Conservation (phyloP, 371 early-diverging fungal genomes). For the Haplosporangium sp. region DNA sequence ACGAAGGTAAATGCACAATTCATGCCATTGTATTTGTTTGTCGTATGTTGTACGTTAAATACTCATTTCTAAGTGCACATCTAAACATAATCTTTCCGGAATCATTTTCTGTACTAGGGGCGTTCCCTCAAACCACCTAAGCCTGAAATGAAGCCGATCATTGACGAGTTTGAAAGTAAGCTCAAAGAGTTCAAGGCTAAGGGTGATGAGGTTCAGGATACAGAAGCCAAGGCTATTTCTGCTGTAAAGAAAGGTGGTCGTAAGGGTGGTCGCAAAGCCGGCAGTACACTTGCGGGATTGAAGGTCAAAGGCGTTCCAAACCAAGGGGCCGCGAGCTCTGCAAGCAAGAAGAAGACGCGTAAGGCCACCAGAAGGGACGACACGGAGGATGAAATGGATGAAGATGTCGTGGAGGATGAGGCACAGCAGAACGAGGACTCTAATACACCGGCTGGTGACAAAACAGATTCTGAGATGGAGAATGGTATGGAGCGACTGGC, state of each 20-base stretch:
- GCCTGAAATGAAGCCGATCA: constrained; percentile 75
- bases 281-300: constrained; percentile 38
- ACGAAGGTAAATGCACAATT: constrained; percentile 68
- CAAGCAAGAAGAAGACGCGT: constrained; percentile 9
- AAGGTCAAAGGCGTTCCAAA: constrained; percentile 39
- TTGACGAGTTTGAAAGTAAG: constrained; percentile 87
- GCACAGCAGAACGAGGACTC: not conserved
- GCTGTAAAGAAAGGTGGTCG: constrained; percentile 49
- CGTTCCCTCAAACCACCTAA: constrained; percentile 72
- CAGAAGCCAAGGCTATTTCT: constrained; percentile 34
- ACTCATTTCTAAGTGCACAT: not conserved
- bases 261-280: constrained; percentile 43
- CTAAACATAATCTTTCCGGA: not conserved
- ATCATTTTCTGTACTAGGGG: constrained; percentile 57
- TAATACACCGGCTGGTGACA: not conserved
- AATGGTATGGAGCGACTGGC: not conserved
- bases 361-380: constrained; percentile 2
- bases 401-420: not conserved
- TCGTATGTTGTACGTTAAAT: not conserved
- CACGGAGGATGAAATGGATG: constrained; percentile 4
- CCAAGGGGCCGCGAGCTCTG: not conserved
- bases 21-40: too few relatives aligned
- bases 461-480: constrained; percentile 3
- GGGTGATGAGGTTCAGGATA: constrained; percentile 50
- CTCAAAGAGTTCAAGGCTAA: constrained; percentile 64